phyloP scores from a whole-genome alignment of 2,329 filamentous ascomycete species.

The Zymoseptoria pseudotritici region DNA sequence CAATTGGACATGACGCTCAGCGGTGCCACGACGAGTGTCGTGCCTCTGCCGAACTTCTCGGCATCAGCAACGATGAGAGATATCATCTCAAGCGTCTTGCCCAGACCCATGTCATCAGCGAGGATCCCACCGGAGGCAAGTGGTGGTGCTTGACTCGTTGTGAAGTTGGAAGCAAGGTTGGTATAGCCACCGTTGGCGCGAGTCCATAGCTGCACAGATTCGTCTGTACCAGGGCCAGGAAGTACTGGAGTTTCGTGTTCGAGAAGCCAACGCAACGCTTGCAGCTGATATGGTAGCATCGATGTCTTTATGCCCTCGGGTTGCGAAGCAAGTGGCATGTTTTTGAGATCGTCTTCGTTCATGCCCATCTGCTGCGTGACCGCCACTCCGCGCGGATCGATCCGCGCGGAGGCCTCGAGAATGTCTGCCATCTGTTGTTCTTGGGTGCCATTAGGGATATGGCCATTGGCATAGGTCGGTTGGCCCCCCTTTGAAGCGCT shows the following conservation, averaged over 20 bases:
- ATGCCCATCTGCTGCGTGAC: slow-evolving; percentile 64
- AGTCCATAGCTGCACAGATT: slow-evolving; percentile 73
- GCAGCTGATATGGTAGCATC: slow-evolving; percentile 70
- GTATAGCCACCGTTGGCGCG: slow-evolving; percentile 39
- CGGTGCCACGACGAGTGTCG: slow-evolving; percentile 74
- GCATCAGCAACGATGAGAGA: slow-evolving; percentile 61
- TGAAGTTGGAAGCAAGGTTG: slow-evolving; percentile 66
- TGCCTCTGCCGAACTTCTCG: slow-evolving; percentile 36
- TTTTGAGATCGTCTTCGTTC: slow-evolving; percentile 60
- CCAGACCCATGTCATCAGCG: slow-evolving; percentile 87
- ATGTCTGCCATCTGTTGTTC: slow-evolving; percentile 54
- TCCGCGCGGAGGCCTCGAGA: slow-evolving; percentile 56
- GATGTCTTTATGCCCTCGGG: slow-evolving; percentile 57
- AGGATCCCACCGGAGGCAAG: slow-evolving; percentile 76
- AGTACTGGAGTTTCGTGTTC: slow-evolving; percentile 64
- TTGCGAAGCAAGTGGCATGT: slow-evolving; percentile 65
- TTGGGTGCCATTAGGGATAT: slow-evolving; percentile 5
- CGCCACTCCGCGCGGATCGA: slow-evolving; percentile 59
- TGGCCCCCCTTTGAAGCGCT: slow-evolving; percentile 1
- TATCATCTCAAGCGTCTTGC: slow-evolving; percentile 82
- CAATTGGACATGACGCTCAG: slow-evolving; percentile 88
- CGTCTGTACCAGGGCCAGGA: slow-evolving; percentile 51
- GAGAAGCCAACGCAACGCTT: slow-evolving; percentile 76
- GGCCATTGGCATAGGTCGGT: slow-evolving; percentile 13
- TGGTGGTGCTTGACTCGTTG: slow-evolving; percentile 48